Base-by-base conservation (phyloP, 345 rosid genomes). In the Durio zibethinus region DNA sequence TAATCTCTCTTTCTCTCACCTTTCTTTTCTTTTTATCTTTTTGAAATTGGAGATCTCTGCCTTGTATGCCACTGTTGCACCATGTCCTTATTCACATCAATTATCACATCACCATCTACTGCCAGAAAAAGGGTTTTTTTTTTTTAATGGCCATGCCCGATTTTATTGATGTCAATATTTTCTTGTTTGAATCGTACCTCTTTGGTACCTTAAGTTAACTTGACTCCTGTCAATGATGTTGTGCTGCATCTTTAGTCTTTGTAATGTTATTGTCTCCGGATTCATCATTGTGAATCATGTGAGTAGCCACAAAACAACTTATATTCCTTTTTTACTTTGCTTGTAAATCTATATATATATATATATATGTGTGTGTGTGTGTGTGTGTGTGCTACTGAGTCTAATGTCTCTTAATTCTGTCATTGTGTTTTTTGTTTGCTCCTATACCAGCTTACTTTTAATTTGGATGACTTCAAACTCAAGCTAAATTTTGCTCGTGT, bases 361-460 rank as follows among this genome's bases (percentile, higher is more conserved):
- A n/a, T n/a, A n/a, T n/a, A n/a, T n/a, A n/a, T n/a, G n/a, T n/a
- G n/a, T n/a, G n/a, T n/a, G n/a, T n/a, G n/a, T n/a, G n/a, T n/a
- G n/a, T n/a, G n/a, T n/a, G n/a, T 31, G 9, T 42, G 9, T 42
- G 47, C 10, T 52, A 36, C 21, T 52, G n/a, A 52, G 57, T 52
- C 21, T 64, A 16, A 20, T 18, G 27, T 45, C 40, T 36, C 40
- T 36, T 36, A 36, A 36, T 10, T 75, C 42, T 57, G 10, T 50
- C 45, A 60, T 75, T 56, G 20, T 76, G 12, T 65, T 77, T 8
- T 74, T 23, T 47, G n/a, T 52, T 25, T 25, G 79, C 27, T 7
- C 4, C 43, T 75, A 12, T 42, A 27, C 25, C 5, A 20, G 7
- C 18, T 1, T n/a, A 10, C 43, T 43, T 5, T 48, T 53, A 36